Base-by-base conservation (phyloP, 805 yeast species). In the Metschnikowia noctiluminum region DNA sequence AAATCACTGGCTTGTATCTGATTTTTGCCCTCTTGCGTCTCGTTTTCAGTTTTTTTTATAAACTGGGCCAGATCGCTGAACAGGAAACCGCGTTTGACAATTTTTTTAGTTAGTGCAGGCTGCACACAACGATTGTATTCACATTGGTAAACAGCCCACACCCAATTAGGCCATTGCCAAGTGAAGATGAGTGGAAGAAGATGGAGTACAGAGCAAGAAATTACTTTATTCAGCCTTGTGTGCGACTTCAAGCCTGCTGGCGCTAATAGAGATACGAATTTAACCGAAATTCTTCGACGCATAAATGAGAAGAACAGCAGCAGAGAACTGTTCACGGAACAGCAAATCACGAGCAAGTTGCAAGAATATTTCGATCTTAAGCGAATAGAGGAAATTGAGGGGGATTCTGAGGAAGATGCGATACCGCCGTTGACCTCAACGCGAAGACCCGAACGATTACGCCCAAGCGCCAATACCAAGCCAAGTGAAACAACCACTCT, bases 241-340 rank as follows among this genome's bases (percentile, higher is more conserved):
- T 80, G 89, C 54, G 82, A 78, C 57, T 75, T 72, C 66, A 84
- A 82, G 61, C 94, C 94, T 0, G 84, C 82, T 0, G 95, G 95
- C 1, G 60, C 62, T 31, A 59, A 70, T 45, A 76, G 72, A 45
- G 73, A 76, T 48, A 66, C 69, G 56, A 70, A 77, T 51, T 63
- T 78, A 68, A 62, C 62, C 34, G 58, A 66, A 55, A 66, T 81
- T 64, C 49, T 76, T 60, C 63, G 70, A 53, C 56, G 66, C 43
- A 61, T 79, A 57, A 57, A 70, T 63, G 53, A 69, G 56, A 50
- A 64, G 37, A 39, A 53, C 39, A 45, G 53, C 21, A 35, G 35
- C 35, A 51, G 54, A 12, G 54, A 42, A 35, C 45, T 47, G 32
- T 66, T 79, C 47, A 70, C 80, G 1, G 73, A 78, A 0, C 59